Base-by-base conservation (phyloP, 495 filamentous ascomycete genomes). In the Penicillium parvum region DNA sequence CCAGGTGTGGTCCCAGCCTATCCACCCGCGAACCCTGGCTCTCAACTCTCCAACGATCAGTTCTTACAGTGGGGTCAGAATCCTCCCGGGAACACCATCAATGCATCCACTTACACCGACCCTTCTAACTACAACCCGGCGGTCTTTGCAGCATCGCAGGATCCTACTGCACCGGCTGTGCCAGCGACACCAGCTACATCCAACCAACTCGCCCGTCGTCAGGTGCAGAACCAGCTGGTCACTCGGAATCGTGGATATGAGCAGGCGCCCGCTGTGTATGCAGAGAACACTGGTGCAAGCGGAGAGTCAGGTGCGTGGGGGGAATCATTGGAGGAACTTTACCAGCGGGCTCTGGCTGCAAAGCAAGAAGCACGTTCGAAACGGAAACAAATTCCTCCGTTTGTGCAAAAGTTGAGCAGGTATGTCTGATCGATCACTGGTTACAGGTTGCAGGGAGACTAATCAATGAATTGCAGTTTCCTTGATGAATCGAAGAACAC, bases 371-470 rank as follows among this genome's bases (percentile, higher is more conserved):
- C 88, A 3, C 83, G 86, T 65, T 72, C 82, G 2, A 95, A 95
- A 59, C 70, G 88, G 45, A 96, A 95, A 65, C 85, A 89, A 56
- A 97, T 99, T 25, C 94, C 92, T 2, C 92, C 92, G 8, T 99
- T 99, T 67, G 88, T 99, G 7, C 94, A 97, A 64, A 99, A 99
- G 62, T 65, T 99, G 45, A 95, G 89, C 82, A 97, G 92, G 92
- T 95, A 77, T 43, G 41, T 25, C 19, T 45, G 21, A 36, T n/a
- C n/a, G 5, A 14, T 17, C 9, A 34, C 26, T 33, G n/a, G 38
- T 10, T 20, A 16, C 18, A 12, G 5, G 20, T 32, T 10, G 9
- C 32, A 22, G 6, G n/a, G 12, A 3, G 7, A 26, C 30, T 23
- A 21, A 19, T 28, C 18, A 11, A 32, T n/a, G 17, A 25, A 22